Conservation (phyloP, 805 yeast species). For the Metschnikowia shivogae region DNA sequence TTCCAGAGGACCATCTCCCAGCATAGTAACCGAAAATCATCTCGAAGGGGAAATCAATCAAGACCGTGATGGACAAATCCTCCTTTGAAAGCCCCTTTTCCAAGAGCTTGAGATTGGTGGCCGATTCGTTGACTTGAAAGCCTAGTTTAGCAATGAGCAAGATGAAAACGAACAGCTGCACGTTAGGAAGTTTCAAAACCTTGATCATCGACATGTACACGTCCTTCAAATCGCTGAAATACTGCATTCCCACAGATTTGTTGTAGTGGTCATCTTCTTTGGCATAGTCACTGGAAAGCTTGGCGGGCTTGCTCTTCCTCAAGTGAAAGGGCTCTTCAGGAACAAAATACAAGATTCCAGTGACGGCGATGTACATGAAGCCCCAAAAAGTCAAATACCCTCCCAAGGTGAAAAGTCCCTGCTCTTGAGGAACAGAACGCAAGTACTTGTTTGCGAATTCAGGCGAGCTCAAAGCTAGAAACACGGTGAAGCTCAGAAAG, state of each 20-base stretch:
- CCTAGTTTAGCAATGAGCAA: slow-evolving; percentile 84
- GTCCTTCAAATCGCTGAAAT: slow-evolving; percentile 30
- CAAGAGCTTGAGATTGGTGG: slow-evolving; percentile 83
- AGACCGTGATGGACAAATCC: slow-evolving; percentile 86
- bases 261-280: slow-evolving; percentile 28
- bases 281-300: slow-evolving; percentile 25
- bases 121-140: slow-evolving; percentile 94
- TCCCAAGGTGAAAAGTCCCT: slow-evolving; percentile 68
- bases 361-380: slow-evolving; percentile 59
- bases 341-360: slow-evolving; percentile 55
- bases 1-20: slow-evolving; percentile 88
- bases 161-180: slow-evolving; percentile 68
- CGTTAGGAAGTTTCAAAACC: slow-evolving; percentile 65
- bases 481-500: slow-evolving; percentile 86
- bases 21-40: slow-evolving; percentile 93
- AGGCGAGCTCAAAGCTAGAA: slow-evolving; percentile 83
- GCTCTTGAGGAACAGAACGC: slow-evolving; percentile 53
- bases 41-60: slow-evolving; percentile 95
- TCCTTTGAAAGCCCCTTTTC: slow-evolving; percentile 93
- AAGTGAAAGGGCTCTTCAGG: slow-evolving; percentile 68
- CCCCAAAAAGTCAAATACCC: slow-evolving; percentile 81
- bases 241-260: slow-evolving; percentile 7
- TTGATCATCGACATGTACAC: slow-evolving; percentile 66
- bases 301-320: slow-evolving; percentile 27
- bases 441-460: slow-evolving; percentile 88